phyloP scores from a whole-genome alignment of 192 early-diverging fungal genomes.

The Lobosporangium transversale region DNA sequence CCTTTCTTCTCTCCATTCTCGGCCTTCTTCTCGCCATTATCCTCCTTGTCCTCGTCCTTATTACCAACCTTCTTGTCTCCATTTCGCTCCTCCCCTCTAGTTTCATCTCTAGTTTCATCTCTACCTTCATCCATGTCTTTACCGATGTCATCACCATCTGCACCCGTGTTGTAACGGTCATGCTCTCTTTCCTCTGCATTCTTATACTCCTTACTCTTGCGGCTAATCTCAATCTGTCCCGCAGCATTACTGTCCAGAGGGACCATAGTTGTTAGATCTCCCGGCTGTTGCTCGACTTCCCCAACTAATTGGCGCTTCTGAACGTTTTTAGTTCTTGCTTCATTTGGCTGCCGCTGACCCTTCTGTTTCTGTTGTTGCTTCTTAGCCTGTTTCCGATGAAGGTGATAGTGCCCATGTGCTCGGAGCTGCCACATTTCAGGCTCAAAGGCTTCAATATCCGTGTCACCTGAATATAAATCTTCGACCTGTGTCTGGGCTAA shows the following conservation, averaged over 20 bases:
- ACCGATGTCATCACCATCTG: neutral
- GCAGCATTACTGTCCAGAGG: no score
- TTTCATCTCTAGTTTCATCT: neutral
- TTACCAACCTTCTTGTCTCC: neutral
- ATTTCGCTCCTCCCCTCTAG: neutral
- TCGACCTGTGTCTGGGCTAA: neutral
- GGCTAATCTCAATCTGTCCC: neutral
- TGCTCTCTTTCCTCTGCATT: constrained; percentile 5
- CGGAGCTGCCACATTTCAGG: constrained; percentile 46
- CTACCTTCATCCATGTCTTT: constrained; percentile 1
- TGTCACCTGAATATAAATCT: neutral
- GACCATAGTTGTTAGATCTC: no score
- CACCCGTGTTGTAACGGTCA: neutral
- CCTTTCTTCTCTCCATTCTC: no score
- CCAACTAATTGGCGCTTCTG: no score
- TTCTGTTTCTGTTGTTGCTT: constrained; percentile 10
- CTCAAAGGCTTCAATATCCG: constrained; percentile 1
- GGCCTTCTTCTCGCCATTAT: constrained; percentile 18
- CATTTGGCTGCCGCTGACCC: no score
- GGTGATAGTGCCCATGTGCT: constrained; percentile 27
- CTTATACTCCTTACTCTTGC: constrained; percentile 4
- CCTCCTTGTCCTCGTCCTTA: constrained; percentile 9
- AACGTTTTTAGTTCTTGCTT: neutral
- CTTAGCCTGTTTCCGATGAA: neutral
- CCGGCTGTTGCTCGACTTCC: no score